Evolutionary conservation across 768 basidiomycete genomes (phyloP), one percentile per base, ranked within the genome.

Genomic region (Grammothele lineata): DNA sequence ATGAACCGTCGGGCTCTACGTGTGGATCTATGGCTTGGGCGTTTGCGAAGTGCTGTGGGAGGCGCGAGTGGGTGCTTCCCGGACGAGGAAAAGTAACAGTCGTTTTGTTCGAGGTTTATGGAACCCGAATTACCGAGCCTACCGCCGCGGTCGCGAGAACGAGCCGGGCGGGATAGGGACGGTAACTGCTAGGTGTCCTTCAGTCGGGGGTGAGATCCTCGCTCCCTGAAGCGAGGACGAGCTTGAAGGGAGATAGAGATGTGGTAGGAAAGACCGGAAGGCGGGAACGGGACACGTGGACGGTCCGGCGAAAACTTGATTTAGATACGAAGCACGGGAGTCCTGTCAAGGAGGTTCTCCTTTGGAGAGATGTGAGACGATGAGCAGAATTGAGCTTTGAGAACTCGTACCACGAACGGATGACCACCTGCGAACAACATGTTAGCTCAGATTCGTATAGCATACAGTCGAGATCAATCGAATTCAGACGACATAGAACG

Each of bases 291-390:
- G 34, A 38, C 45, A 48, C 40, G 19, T 25, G 24, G 19, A 37
- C 37, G 45, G 34, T 40, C 41, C 42, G 51, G 54, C 34, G 4
- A 45, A 24, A 27, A 27, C 26, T 53, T 42, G 23, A 37, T 37
- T 22, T 10, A 43, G 11, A 39, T 19, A 47, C 44, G 24, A 30
- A 21, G 41, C 48, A 42, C 37, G 22, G 40, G 40, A 51, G 63
- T 58, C 64, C 58, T 78, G 77, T 84, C 73, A 87, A 70, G 87
- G 85, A 69, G 87, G 87, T 81, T 88, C 84, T 62, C 86, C 86
- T 89, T 54, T 10, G 26, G 14, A 66, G 54, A 40, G 41, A 22
- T 24, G 17, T 41, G 12, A 41, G 40, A 2, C 4, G 27, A 14
- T 15, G 11, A 17, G 22, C 24, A 19, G 19, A 19, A 37, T 26